phyloP scores from a whole-genome alignment of 108 stramenopile species.

The Stephanodiscus minutulus region DNA sequence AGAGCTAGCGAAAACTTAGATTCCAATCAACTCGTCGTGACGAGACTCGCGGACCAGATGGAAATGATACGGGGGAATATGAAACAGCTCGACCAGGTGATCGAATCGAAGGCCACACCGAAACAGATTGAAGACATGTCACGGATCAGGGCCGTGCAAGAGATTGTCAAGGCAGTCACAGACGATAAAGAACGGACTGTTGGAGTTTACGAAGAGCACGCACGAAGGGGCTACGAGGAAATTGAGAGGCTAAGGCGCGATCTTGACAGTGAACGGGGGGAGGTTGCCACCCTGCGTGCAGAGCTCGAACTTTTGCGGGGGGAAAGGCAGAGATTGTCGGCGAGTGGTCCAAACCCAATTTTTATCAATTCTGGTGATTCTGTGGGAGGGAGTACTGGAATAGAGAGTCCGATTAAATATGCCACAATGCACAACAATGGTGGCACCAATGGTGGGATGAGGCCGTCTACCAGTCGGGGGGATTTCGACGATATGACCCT shows the following conservation, averaged over 20 bases:
- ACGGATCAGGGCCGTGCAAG: constrained; percentile 42
- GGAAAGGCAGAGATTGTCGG: constrained; percentile 15
- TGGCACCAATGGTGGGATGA: neutral
- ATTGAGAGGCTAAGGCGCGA: constrained; percentile 45
- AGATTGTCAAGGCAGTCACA: constrained; percentile 22
- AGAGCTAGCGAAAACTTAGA: constrained; percentile 26
- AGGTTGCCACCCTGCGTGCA: constrained; percentile 29
- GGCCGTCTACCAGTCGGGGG: constrained; percentile 1
- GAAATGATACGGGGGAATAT: constrained; percentile 33
- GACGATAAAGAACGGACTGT: constrained; percentile 51
- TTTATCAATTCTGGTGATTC: neutral
- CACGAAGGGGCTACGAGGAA: constrained; percentile 44
- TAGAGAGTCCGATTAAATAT: neutral
- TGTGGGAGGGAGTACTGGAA: neutral
- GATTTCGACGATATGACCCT: constrained; percentile 55
- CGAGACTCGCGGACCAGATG: constrained; percentile 28
- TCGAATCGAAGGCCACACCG: constrained; percentile 47
- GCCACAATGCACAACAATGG: constrained; percentile 9
- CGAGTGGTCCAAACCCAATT: constrained; percentile 3
- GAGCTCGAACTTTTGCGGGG: constrained; percentile 26
- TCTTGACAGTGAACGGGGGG: constrained; percentile 35
- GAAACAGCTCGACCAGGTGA: constrained; percentile 35
- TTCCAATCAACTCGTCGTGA: constrained; percentile 37
- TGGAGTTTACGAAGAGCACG: constrained; percentile 43
- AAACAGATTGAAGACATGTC: constrained; percentile 45